Base-by-base conservation (phyloP, 1,139 yeast genomes). In the Trichomonascaceae sp. region DNA sequence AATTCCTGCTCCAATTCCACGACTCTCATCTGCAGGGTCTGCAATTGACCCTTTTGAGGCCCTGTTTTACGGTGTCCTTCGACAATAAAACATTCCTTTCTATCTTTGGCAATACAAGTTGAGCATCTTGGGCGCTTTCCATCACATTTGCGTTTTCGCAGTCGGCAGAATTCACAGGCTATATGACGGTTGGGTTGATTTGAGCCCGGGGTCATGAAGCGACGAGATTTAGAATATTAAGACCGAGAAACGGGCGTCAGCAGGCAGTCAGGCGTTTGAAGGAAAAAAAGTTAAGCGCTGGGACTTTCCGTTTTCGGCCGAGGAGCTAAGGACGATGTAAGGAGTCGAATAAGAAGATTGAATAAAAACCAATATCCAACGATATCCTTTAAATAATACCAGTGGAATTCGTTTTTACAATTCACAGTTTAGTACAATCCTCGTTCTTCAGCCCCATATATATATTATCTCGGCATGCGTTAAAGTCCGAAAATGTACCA, bases 121-220 rank as follows among this genome's bases (percentile, higher is more conserved):
- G 43, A 43, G 32, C 48, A 45, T 13, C 36, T 19, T 4, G 54
- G 54, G 22, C 36, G 20, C 15, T 43, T 12, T 32, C 44, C 54
- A 30, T 52, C 51, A 18, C 54, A 52, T 19, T 52, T 52, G 22
- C 48, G 49, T 20, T 47, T 43, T 17, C 54, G 51, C 49, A 32
- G 43, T 13, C 54, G 47, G 27, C 54, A 52, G 27, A 49, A 20
- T 19, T 39, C 46, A 39, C 54, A 52, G 3, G 49, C 49, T 13
- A 46, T 46, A 19, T 46, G 49, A 15, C 49, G 41, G 43, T 36
- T 12, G 22, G 49, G 2, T 17, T 32, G 41, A 7, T 32, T 32
- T 32, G 41, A 36, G 41, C 17, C 41, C 15, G 41, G 41, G 17
- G 15, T 9, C 41, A 36, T 36, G 13, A 36, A 13, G n/a, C n/a